Base-by-base conservation (phyloP, 225 moss, liverwort and hornwort genomes). In the Asterella californica region DNA sequence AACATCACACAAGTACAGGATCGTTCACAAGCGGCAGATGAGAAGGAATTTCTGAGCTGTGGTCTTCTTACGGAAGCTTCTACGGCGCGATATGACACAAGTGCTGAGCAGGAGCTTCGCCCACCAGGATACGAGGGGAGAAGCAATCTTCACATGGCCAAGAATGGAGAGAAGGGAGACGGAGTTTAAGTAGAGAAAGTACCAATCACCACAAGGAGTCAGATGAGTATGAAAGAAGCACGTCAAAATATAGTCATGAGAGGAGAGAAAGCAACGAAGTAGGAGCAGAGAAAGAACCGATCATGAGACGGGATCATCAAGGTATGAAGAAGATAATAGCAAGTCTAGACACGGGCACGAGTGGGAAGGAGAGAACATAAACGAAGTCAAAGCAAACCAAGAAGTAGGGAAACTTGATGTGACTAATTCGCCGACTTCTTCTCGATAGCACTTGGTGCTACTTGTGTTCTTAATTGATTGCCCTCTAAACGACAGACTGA, bases 261-360 rank as follows among this genome's bases (percentile, higher is more conserved):
- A 37, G 60, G 21, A 45, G 76, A 38, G 76, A 76, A 61, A 74
- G 49, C 18, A 61, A 38, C 33, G 76, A 22, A 76, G 76, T 10
- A 45, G 34, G 27, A 76, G 76, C n/a, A 42, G 76, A 60, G 76
- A 76, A 37, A 60, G 76, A 61, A 19, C 61, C 12, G 60, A 76
- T 62, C 0, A 61, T 29, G 79, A 79, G 11, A 69, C 65, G 50
- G 45, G 48, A 38, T 60, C 60, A 37, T 25, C 76, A 48, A 18
- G 11, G 22, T 45, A 70, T 52, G 68, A 49, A 36, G 75, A 77
- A 66, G 60, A 57, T 38, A 67, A 30, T 36, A 42, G 59, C 55
- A 81, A 3, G 42, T 71, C 83, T 46, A 77, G 77, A 76, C 80
- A 72, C 72, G 64, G 45, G 34, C 53, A 72, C 48, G 76, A 73